Evolutionary conservation across 495 filamentous ascomycete species (phyloP).

Genomic region (Xylaria castorea): DNA sequence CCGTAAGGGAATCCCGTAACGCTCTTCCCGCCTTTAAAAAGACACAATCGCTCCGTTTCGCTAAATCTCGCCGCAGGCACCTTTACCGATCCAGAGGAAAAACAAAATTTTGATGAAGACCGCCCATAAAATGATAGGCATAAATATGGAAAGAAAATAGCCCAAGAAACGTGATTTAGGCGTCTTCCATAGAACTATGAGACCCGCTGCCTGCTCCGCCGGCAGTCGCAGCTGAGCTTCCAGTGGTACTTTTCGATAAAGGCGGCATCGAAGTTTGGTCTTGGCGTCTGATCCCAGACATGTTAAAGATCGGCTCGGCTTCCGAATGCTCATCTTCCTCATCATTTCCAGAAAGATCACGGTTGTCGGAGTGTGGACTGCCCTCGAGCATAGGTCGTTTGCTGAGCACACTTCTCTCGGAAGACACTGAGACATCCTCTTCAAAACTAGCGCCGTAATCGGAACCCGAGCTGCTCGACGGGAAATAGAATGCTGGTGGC

Average conservation of each 20-base stretch:
- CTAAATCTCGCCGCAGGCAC: not conserved
- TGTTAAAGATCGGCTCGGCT: conserved; percentile 33
- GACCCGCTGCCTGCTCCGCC: conserved; percentile 52
- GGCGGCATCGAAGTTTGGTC: conserved; percentile 14
- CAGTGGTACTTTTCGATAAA: conserved; percentile 40
- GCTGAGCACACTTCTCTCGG: conserved; percentile 40
- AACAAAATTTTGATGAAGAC: not conserved
- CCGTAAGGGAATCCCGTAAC: not conserved
- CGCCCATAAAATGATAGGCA: not conserved
- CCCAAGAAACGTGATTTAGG: not conserved
- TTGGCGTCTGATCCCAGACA: conserved; percentile 17
- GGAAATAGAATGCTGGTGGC: conserved; percentile 50
- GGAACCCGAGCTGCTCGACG: conserved; percentile 44
- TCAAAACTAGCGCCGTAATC: conserved; percentile 37
- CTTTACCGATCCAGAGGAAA: not conserved
- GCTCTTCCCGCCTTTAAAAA: not conserved
- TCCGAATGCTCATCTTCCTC: conserved; percentile 45
- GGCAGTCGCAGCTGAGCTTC: conserved; percentile 53
- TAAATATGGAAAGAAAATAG: not conserved
- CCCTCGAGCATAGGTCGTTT: conserved; percentile 38
- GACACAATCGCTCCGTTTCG: conserved; percentile 4
- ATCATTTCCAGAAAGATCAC: conserved; percentile 39
- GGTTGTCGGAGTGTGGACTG: conserved; percentile 34
- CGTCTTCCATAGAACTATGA: conserved; percentile 48
- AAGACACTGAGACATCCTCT: conserved; percentile 35